Evolutionary conservation across 148 eudicot species (phyloP).

Genomic region (Rhododendron simsii): DNA sequence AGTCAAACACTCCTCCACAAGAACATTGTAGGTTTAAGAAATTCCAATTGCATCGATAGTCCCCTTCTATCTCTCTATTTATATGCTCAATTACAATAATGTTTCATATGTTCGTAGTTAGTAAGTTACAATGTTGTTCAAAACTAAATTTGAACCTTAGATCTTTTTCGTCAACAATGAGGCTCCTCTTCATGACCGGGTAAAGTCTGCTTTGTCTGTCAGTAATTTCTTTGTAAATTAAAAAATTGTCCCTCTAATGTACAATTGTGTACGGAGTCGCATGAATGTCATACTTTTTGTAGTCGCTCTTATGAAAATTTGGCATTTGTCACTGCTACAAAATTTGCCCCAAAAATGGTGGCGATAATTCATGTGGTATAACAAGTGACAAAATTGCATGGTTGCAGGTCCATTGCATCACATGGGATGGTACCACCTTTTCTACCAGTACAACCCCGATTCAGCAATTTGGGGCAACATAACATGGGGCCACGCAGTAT

Average conservation of each 20-base stretch:
- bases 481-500: constrained; percentile 90
- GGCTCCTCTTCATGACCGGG: no score
- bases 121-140: no score
- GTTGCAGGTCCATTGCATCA: constrained; percentile 67
- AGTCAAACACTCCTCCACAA: not conserved
- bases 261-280: not conserved
- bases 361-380: not conserved
- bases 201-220: no score
- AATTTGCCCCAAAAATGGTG: not conserved
- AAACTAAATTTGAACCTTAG: no score
- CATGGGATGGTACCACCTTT: constrained; percentile 85
- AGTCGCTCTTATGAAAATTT: no score
- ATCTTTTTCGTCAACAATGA: no score
- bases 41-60: not conserved
- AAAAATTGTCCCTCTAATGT: not conserved
- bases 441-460: constrained; percentile 93
- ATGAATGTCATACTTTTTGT: not conserved
- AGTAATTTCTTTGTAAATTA: not conserved
- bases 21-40: not conserved
- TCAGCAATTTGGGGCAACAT: constrained; percentile 93
- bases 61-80: not conserved
- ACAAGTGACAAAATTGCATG: not conserved
- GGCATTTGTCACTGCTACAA: not conserved
- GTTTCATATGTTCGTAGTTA: no score
- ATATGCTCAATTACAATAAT: not conserved